Evolutionary conservation across 2,329 filamentous ascomycete species (phyloP).

Genomic region (Fusarium palustre): DNA sequence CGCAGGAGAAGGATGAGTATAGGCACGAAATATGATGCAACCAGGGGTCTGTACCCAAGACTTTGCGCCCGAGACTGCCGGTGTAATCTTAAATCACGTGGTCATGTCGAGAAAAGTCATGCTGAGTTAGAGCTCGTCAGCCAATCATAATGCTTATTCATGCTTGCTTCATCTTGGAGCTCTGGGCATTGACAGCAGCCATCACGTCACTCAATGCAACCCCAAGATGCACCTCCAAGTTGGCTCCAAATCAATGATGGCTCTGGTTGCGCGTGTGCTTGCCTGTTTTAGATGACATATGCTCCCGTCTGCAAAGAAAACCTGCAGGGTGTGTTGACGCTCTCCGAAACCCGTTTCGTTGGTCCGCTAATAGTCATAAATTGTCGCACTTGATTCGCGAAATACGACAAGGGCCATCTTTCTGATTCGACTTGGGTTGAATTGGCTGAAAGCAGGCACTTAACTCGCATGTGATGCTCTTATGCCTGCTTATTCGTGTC

Average conservation of each 20-base stretch:
- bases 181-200: constrained; percentile 12
- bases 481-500: constrained; percentile 15
- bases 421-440: constrained; percentile 18
- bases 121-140: constrained; percentile 6
- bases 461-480: constrained; percentile 19
- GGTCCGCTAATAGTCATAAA: constrained; percentile 20
- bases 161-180: not conserved
- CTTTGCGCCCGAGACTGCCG: constrained; percentile 34
- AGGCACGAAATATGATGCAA: constrained; percentile 43
- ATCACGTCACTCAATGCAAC: constrained; percentile 38
- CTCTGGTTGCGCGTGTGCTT: constrained; percentile 14
- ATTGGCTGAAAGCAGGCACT: constrained; percentile 5
- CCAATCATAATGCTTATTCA: constrained; percentile 28
- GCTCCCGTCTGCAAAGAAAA: not conserved
- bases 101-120: not conserved
- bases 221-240: not conserved
- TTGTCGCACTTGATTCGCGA: constrained; percentile 12
- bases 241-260: not conserved
- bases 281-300: constrained; percentile 6
- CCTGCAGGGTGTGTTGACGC: constrained; percentile 8
- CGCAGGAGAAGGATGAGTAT: constrained; percentile 26
- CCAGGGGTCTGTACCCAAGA: constrained; percentile 40
- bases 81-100: constrained; percentile 38
- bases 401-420: constrained; percentile 1
- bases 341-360: constrained; percentile 4